Base-by-base conservation (phyloP, 2,329 filamentous ascomycete genomes). In the Zasmidium citrigriseum region DNA sequence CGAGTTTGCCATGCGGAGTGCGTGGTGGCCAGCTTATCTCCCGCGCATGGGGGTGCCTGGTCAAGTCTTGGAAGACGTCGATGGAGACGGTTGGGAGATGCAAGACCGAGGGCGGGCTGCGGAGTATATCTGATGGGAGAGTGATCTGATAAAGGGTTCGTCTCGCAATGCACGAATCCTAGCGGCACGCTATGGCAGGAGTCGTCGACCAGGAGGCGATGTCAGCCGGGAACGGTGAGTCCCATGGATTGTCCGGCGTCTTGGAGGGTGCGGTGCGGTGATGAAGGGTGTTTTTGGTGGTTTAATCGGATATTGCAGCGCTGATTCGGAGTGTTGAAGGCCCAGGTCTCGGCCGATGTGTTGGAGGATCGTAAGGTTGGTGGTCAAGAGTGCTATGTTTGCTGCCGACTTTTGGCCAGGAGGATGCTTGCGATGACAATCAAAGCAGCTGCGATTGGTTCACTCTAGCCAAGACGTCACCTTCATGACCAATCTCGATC, bases 81-180 rank as follows among this genome's bases (percentile, higher is more conserved):
- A 56, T n/a, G 51, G 29, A 21, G 24, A 53, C 18, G 21, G 45
- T 24, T 54, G 34, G 29, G 23, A 27, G 25, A 34, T 52, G 25
- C 52, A 23, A 16, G 23, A 38, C 45, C 21, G 47, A 50, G 47
- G 47, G 29, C 51, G 50, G 52, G 22, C 25, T 62, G 61, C 55
- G 57, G 61, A 63, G 61, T 46, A 47, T 56, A 62, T 62, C 54
- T 54, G 58, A 63, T 60, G 57, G 58, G 46, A 34, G 34, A 25
- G 4, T 12, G 57, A 60, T 59, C 58, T 57, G 58, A 60, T 60
- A 60, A 51, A 20, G 24, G n/a, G 11, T 20, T 4, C 14, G 18
- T n/a, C 7, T 41, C 12, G 34, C 18, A n/a, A 7, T n/a, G 18
- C 34, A n/a, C 34, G 34, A n/a, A 25, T 27, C 46, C 21, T 49